Base-by-base conservation (phyloP, 2,329 filamentous ascomycete species). In the Waltergamsia citrina region DNA sequence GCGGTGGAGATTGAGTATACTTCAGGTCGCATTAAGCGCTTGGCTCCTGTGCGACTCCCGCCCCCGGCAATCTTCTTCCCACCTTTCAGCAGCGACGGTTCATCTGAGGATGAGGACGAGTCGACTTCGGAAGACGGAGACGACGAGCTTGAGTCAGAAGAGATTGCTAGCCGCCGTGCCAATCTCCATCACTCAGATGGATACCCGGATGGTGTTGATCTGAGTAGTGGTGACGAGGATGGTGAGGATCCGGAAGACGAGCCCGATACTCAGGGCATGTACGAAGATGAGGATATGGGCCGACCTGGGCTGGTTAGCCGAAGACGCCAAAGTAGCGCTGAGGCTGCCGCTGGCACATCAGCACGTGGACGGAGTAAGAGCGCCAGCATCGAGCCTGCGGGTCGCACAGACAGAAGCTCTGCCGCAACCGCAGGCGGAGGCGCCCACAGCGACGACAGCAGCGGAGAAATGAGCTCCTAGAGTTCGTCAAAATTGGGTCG, bases 51-150 rank as follows among this genome's bases (percentile, higher is more conserved):
- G 0, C 51, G 67, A 1, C 56, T 76, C 0, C 71, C 71, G 0
- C 69, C 69, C 0, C 67, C 71, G 0, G 59, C 63, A 3, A 65
- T 67, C 38, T 74, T 69, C 46, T 65, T 67, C 42, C 63, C 63
- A 0, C 61, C 61, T 0, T 63, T 67, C 28, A 69, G 63, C 39
- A 48, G 57, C 8, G 63, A 63, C 29, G 49, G 53, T 6, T 59
- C 53, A 3, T 53, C 54, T 5, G 47, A 43, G 2, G 50, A 53
- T 4, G 57, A 57, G 0, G 47, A 57, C 4, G 46, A 46, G n/a
- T 38, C 38, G 5, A 41, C 35, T 7, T 52, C 48, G 0, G 50
- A 57, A 0, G 41, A 43, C 4, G 51, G 52, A 7, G 48, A 51
- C 5, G 51, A 53, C 7, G 45, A 49, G 7, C 38, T 48, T 2